Evolutionary conservation across 2,329 filamentous ascomycete species (phyloP).

Genomic region (Claviceps quebecensis): DNA sequence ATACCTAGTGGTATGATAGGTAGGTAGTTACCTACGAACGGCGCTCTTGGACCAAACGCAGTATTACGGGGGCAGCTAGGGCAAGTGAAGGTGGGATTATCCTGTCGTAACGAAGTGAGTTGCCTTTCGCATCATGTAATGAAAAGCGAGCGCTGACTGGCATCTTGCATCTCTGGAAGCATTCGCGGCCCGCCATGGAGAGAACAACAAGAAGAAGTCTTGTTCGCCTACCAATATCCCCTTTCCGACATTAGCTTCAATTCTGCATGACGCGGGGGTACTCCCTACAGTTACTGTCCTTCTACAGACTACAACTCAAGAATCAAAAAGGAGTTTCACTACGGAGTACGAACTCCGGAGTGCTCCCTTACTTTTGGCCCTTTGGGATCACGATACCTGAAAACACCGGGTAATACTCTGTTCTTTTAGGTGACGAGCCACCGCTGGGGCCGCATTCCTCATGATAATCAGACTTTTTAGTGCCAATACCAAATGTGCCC

Average conservation of each 20-base stretch:
- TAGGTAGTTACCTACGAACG: background rate
- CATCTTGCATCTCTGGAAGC: background rate
- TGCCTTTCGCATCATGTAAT: background rate
- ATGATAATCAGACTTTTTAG: constrained; percentile 3
- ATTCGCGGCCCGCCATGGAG: background rate
- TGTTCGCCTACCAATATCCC: background rate
- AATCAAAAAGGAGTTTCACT: background rate
- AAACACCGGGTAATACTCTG: background rate
- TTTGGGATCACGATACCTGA: background rate
- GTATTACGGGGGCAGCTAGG: background rate
- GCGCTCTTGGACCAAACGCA: background rate
- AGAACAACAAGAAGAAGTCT: no score
- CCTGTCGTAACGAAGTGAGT: background rate
- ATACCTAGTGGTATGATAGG: no score
- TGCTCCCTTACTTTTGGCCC: background rate
- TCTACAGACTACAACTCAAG: background rate
- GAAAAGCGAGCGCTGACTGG: background rate
- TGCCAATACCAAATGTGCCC: background rate
- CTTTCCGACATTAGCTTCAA: background rate
- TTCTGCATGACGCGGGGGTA: background rate
- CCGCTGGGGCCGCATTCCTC: constrained; percentile 2
- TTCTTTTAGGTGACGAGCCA: background rate
- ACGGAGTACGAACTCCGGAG: background rate
- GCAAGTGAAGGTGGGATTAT: background rate
- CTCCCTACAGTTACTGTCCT: background rate